A percentile compares a stretch with the other conserved stretches of the same genome.
These are phyloP conservation scores for Bipolaris cookei DNA, from an alignment of 2,329 filamentous ascomycete genomes.

Conservation along the genomic window DNA sequence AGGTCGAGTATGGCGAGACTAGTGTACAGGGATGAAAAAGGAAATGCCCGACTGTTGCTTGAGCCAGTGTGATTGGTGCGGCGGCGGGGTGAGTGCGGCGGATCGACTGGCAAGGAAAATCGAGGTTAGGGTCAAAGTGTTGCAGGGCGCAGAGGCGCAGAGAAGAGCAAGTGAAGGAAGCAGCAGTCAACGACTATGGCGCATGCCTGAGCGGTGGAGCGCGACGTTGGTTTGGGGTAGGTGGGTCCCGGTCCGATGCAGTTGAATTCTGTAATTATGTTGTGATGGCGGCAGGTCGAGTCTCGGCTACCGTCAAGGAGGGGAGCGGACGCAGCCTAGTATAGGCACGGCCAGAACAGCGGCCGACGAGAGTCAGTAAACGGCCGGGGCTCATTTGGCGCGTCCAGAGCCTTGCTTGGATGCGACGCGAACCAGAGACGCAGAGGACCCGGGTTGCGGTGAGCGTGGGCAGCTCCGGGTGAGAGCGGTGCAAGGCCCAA, in stretches of 20 bases:
- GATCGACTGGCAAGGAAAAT: slow-evolving; percentile 39
- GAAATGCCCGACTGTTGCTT: slow-evolving; percentile 33
- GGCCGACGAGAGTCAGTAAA: slow-evolving; percentile 36
- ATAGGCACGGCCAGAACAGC: slow-evolving; percentile 37
- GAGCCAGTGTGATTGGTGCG: slow-evolving; percentile 34
- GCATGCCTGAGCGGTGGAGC: slow-evolving; percentile 38
- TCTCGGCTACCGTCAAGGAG: slow-evolving; percentile 27
- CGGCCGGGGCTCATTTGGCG: slow-evolving; percentile 41
- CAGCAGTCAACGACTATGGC: slow-evolving; percentile 30
- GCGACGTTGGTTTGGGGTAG: slow-evolving; percentile 30
- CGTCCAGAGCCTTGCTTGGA: slow-evolving; percentile 25
- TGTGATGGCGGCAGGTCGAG: slow-evolving; percentile 27
- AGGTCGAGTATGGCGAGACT: slow-evolving; percentile 24
- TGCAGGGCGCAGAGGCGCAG: slow-evolving; percentile 48
- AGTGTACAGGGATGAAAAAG: slow-evolving; percentile 41
- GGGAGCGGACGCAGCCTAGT: slow-evolving; percentile 26
- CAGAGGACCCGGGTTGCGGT: slow-evolving; percentile 20
- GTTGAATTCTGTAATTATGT: slow-evolving; percentile 34
- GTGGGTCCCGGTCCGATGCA: slow-evolving; percentile 35
- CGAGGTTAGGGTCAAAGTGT: slow-evolving; percentile 45
- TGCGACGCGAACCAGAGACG: slow-evolving; percentile 22
- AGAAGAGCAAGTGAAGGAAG: slow-evolving; percentile 45
- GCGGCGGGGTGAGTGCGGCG: slow-evolving; percentile 30
- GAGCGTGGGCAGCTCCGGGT: slow-evolving; percentile 13
- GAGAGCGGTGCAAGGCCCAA: slow-evolving; percentile 21